These are phyloP conservation scores for Penicillium mononematosum DNA, from an alignment of 495 filamentous ascomycete species.

Conservation along the genomic window DNA sequence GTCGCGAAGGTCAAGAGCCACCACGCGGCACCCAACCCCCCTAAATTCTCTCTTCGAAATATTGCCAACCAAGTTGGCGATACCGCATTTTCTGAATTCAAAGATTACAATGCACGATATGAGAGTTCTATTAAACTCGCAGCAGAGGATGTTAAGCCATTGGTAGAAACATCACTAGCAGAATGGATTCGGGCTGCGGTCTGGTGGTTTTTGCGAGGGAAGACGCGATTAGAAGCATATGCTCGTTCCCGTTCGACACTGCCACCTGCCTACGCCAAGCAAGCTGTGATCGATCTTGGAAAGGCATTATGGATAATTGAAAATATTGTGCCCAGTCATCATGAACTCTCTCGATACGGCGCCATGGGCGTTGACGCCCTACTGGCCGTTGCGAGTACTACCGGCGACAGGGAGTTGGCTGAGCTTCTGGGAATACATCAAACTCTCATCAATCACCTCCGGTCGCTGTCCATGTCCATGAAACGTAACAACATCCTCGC, in stretches of 20 bases:
- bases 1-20: conserved; percentile 22
- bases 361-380: conserved; percentile 46
- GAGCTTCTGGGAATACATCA: conserved; percentile 55
- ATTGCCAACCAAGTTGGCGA: conserved; percentile 52
- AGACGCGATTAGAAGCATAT: conserved; percentile 66
- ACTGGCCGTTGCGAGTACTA: conserved; percentile 42
- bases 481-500: conserved; percentile 74
- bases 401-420: conserved; percentile 47
- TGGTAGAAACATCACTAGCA: conserved; percentile 55
- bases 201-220: conserved; percentile 88
- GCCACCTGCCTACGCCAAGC: conserved; percentile 40
- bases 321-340: conserved; percentile 56
- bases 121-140: conserved; percentile 66
- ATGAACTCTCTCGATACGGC: conserved; percentile 51
- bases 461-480: conserved; percentile 75
- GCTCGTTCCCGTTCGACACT: conserved; percentile 58
- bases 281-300: conserved; percentile 75
- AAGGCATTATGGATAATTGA: conserved; percentile 81
- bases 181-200: conserved; percentile 68
- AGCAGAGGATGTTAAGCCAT: conserved; percentile 64
- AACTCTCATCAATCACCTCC: conserved; percentile 58
- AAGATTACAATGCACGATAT: conserved; percentile 62
- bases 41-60: conserved; percentile 39
- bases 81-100: conserved; percentile 66
- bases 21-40: conserved; percentile 36